A percentile compares a stretch with the other conserved stretches of the same genome.
These are phyloP conservation scores for Apiospora kogelbergensis DNA, from an alignment of 2,329 filamentous ascomycete genomes.

Conservation along the genomic window DNA sequence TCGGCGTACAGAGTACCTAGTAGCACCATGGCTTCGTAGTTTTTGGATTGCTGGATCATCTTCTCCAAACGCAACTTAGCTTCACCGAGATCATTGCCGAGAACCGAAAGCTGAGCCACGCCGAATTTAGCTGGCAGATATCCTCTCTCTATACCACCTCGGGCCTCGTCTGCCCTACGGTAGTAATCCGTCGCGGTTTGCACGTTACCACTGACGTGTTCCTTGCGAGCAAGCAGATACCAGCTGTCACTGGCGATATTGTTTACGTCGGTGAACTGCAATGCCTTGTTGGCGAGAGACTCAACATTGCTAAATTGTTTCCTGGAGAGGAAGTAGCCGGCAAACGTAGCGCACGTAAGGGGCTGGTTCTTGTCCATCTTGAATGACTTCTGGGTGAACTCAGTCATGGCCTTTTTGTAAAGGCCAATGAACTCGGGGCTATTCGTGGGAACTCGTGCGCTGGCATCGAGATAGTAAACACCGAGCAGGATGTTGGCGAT, in stretches of 20 bases:
- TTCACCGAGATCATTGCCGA: constrained; percentile 82
- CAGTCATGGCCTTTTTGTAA: constrained; percentile 92
- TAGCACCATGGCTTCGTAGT: constrained; percentile 85
- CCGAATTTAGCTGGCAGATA: constrained; percentile 96
- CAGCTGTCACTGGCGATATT: constrained; percentile 96
- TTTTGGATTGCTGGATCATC: constrained; percentile 83
- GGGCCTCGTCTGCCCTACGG: constrained; percentile 83
- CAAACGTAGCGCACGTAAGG: constrained; percentile 86
- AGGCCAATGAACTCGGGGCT: constrained; percentile 81
- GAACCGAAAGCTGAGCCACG: constrained; percentile 81
- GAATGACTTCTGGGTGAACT: constrained; percentile 91
- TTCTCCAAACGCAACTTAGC: constrained; percentile 94
- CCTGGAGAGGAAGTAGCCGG: constrained; percentile 82
- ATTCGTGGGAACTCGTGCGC: constrained; percentile 77
- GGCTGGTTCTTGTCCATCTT: constrained; percentile 91
- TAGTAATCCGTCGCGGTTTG: constrained; percentile 84
- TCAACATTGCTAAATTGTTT: constrained; percentile 82
- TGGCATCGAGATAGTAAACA: constrained; percentile 85
- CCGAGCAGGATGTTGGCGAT: constrained; percentile 88
- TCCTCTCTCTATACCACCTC: constrained; percentile 86
- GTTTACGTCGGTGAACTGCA: constrained; percentile 94
- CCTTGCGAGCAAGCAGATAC: constrained; percentile 90
- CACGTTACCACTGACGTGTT: constrained; percentile 77
- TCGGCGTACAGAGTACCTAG: constrained; percentile 92
- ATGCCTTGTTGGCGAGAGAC: constrained; percentile 84